Conservation (phyloP, 768 basidiomycete species). For the Guyanaporus albipodus region DNA sequence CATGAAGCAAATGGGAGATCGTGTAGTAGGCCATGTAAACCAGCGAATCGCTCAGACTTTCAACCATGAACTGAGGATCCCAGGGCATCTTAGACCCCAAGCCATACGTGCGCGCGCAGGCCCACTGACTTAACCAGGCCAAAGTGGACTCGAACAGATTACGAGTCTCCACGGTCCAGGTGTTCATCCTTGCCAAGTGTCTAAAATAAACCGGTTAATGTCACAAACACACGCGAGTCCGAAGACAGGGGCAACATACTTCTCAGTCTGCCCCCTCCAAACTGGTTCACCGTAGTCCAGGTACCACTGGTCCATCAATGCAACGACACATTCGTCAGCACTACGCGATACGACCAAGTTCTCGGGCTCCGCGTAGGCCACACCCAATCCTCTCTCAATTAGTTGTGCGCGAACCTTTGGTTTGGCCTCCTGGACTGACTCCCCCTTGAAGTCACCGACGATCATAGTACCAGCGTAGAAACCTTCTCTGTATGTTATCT, state of each 20-base stretch:
- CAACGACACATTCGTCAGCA: conserved; percentile 97
- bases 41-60: conserved; percentile 95
- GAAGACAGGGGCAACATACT: conserved; percentile 46
- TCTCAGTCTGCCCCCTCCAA: conserved; percentile 88
- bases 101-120: conserved; percentile 96
- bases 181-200: conserved; percentile 80
- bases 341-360: conserved; percentile 84
- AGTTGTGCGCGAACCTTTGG: conserved; percentile 79
- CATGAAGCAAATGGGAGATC: conserved; percentile 84
- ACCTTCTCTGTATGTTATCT: conserved; percentile 97
- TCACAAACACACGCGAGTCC: not conserved
- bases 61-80: conserved; percentile 95
- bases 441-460: conserved; percentile 87
- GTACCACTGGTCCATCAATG: conserved; percentile 99
- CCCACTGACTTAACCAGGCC: conserved; percentile 98
- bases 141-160: conserved; percentile 89
- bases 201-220: conserved; percentile 37
- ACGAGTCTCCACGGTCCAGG: conserved; percentile 87
- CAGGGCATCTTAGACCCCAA: conserved; percentile 94
- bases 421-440: conserved; percentile 89
- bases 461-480: conserved; percentile 94
- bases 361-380: conserved; percentile 95
- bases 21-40: conserved; percentile 99
- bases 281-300: conserved; percentile 88
- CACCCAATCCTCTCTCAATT: conserved; percentile 73